Conservation (phyloP, 805 yeast species). For the Sporopachydermia quercuum region DNA sequence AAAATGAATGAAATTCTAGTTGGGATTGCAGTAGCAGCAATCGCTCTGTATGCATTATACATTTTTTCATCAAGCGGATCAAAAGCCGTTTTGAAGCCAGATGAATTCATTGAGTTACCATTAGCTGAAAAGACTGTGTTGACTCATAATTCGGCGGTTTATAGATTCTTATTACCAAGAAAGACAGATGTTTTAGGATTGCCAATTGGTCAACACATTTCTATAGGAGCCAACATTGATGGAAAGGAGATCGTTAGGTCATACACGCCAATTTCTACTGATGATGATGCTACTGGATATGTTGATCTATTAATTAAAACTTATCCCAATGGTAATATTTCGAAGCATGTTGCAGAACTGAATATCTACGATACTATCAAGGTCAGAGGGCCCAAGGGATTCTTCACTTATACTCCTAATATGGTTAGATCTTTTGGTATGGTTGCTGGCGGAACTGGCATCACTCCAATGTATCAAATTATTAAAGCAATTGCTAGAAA, state of each 20-base stretch:
- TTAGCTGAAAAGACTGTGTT: slow-evolving; percentile 61
- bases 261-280: slow-evolving; percentile 80
- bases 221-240: slow-evolving; percentile 58
- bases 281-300: slow-evolving; percentile 55
- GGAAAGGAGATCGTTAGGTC: slow-evolving; percentile 76
- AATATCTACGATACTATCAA: slow-evolving; percentile 66
- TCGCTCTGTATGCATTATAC: slow-evolving; percentile 18
- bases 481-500: slow-evolving; percentile 61
- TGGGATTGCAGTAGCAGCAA: slow-evolving; percentile 24
- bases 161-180: slow-evolving; percentile 71
- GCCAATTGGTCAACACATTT: slow-evolving; percentile 90
- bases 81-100: slow-evolving; percentile 44
- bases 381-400: slow-evolving; percentile 81
- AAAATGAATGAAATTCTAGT: too few relatives aligned
- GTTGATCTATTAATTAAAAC: slow-evolving; percentile 79
- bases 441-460: slow-evolving; percentile 97
- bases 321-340: slow-evolving; percentile 74
- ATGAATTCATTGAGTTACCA: slow-evolving; percentile 64
- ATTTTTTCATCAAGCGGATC: slow-evolving; percentile 21
- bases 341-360: slow-evolving; percentile 56
- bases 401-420: slow-evolving; percentile 69
- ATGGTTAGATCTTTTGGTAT: slow-evolving; percentile 61
- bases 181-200: slow-evolving; percentile 65
- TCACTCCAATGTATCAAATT: slow-evolving; percentile 92
- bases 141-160: slow-evolving; percentile 68